Evolutionary conservation across 768 basidiomycete species (phyloP), one percentile per base, ranked within the genome.

Genomic region (Suillus subluteus): DNA sequence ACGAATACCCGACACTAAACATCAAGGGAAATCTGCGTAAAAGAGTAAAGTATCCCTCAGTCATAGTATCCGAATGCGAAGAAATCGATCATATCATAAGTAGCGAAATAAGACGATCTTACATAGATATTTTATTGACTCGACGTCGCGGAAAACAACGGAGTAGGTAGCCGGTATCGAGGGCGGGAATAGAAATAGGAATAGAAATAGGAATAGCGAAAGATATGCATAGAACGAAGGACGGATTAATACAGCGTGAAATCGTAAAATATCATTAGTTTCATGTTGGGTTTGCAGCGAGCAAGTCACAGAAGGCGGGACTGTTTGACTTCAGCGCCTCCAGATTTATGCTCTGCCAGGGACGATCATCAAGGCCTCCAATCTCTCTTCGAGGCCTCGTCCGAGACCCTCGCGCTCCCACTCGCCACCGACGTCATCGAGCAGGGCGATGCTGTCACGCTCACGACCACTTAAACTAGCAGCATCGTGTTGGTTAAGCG

Each of bases 371-470:
- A 87, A 73, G 38, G 81, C 83, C 72, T 95, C 94, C 63, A 96
- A 75, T 65, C 94, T 80, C 80, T 95, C 94, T 77, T 92, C 95
- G 59, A 96, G 76, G 0, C 95, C 94, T 66, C 80, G 85, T 0
- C 95, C 94, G 32, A 96, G 75, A 0, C 94, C 94, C 70, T 94
- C 91, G 2, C 94, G 80, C 69, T 93, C 91, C 94, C 93, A 96
- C 77, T 96, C 95, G 0, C 94, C 92, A 11, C 92, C 92, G 1
- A 85, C 79, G 55, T 90, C 90, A 70, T 89, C 89, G 58, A 87
- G 70, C 69, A 88, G 65, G 9, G 78, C 80, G 43, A 83, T 75
- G 26, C 79, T 82, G 66, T 82, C 84, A 30, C 77, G 83, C 54
- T 76, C 78, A 43, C 65, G 72, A 12, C 70, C 73, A 5, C 68